These are phyloP conservation scores for Colletotrichum kahawae DNA, from an alignment of 2,329 filamentous ascomycete species.

Conservation along the genomic window DNA sequence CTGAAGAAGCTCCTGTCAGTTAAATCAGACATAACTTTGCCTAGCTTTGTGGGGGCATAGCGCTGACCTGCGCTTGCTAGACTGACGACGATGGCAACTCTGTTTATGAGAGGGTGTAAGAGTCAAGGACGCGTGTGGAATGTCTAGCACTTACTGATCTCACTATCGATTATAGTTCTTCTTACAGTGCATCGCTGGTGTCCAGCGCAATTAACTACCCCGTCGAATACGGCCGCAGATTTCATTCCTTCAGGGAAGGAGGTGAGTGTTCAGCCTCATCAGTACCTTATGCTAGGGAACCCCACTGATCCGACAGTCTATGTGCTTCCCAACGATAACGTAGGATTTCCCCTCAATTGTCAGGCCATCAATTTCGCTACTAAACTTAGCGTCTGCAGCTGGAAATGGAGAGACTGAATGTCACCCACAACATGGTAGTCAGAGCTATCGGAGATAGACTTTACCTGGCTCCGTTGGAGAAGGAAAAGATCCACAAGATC, in stretches of 20 bases:
- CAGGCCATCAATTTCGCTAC: background rate
- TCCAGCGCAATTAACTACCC: conserved; percentile 6
- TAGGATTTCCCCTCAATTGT: background rate
- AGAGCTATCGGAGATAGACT: background rate
- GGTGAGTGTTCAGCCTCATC: background rate
- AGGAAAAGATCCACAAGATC: conserved; percentile 36
- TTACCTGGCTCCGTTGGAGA: background rate
- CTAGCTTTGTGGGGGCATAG: accelerated
- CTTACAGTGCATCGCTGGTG: background rate
- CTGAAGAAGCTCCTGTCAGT: background rate
- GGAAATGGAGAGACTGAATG: background rate
- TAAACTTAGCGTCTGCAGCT: background rate
- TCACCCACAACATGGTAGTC: background rate
- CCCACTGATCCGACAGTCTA: background rate
- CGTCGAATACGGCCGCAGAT: conserved; percentile 1
- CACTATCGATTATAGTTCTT: background rate
- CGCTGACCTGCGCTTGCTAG: background rate
- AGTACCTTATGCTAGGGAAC: accelerated
- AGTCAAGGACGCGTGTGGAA: background rate
- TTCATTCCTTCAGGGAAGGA: conserved; percentile 9
- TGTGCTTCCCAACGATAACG: conserved; percentile 38
- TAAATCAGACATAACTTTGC: accelerated
- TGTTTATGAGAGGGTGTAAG: background rate
- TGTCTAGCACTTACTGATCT: background rate
- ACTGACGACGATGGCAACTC: background rate